Percentiles rank a stretch among this genome's conserved stretches.
These are phyloP conservation scores for Ogataea neopini DNA, from an alignment of 805 yeast genomes.

Conservation along the genomic window DNA sequence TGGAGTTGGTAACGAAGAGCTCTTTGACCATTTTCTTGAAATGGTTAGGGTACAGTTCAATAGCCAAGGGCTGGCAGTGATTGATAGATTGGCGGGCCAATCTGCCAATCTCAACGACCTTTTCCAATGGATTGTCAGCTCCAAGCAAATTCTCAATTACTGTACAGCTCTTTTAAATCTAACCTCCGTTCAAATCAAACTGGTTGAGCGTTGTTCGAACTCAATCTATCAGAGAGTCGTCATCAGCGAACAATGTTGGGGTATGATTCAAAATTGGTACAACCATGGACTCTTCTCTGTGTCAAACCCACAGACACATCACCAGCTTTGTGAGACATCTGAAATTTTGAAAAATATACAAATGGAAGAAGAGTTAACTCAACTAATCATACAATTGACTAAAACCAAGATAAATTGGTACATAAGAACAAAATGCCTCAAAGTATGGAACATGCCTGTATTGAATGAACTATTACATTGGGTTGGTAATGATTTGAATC, in stretches of 20 bases:
- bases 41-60: constrained; percentile 21
- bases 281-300: constrained; percentile 17
- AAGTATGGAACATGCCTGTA: constrained; percentile 42
- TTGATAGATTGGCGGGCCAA: background rate
- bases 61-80: constrained; percentile 12
- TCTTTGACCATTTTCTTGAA: constrained; percentile 17
- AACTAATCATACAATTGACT: constrained; percentile 39
- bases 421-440: constrained; percentile 34
- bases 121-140: constrained; percentile 20
- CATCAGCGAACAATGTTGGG: constrained; percentile 10
- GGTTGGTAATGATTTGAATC: constrained; percentile 41
- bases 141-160: constrained; percentile 14
- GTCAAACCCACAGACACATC: constrained; percentile 10
- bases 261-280: constrained; percentile 16
- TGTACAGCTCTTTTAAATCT: constrained; percentile 16
- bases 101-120: constrained; percentile 13
- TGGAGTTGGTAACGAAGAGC: constrained; percentile 18
- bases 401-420: constrained; percentile 37
- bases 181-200: constrained; percentile 14
- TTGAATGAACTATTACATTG: constrained; percentile 38
- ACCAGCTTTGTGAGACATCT: constrained; percentile 19
- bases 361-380: constrained; percentile 27
- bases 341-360: constrained; percentile 20
- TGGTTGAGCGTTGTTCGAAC: constrained; percentile 25
- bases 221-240: constrained; percentile 25